Base-by-base conservation (phyloP, 2,329 filamentous ascomycete species). In the Colletotrichum magnum region DNA sequence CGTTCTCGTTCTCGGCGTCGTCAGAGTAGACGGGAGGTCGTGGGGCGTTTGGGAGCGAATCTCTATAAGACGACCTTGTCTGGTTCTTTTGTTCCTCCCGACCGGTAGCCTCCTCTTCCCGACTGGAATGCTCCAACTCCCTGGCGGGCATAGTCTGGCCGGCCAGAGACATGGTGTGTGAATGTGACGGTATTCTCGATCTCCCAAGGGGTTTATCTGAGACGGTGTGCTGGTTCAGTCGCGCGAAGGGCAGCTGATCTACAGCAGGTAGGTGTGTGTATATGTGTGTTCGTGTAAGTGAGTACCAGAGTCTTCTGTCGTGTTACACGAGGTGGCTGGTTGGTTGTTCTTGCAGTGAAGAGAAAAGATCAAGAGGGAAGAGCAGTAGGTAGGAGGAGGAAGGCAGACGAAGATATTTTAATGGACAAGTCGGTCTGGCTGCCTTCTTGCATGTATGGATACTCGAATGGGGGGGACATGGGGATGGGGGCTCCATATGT, bases 1-100 rank as follows among this genome's bases (percentile, higher is more conserved):
- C 63, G 63, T 70, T 68, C 53, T 71, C 69, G 70, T 73, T 73
- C 51, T 71, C 69, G 39, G 69, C 64, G n/a, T 70, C 61, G 54
- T 70, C 65, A 28, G 53, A 52, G 58, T 64, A 64, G 15, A 72
- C 52, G 3, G 66, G 63, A 24, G 71, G 68, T 41, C 53, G 59
- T 26, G 71, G 67, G 18, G 66, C 56, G 64, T 72, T 65, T 32
- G 71, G 70, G 39, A 70, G 71, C 26, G 71, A 70, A 59, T 64
- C 67, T 66, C 68, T 72, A 65, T 72, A 72, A 63, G 71, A 71
- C 12, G 63, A 41, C 57, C 62, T 61, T 64, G 53, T 51, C 21
- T 60, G 39, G 45, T 61, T 26, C 58, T 64, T 58, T 15, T 68
- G 51, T 16, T 50, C 57, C 16, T 12, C 16, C 45, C 21, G 43